Evolutionary conservation across 108 stramenopile genomes (phyloP).

Genomic region (Chaetoceros tenuissimus): DNA sequence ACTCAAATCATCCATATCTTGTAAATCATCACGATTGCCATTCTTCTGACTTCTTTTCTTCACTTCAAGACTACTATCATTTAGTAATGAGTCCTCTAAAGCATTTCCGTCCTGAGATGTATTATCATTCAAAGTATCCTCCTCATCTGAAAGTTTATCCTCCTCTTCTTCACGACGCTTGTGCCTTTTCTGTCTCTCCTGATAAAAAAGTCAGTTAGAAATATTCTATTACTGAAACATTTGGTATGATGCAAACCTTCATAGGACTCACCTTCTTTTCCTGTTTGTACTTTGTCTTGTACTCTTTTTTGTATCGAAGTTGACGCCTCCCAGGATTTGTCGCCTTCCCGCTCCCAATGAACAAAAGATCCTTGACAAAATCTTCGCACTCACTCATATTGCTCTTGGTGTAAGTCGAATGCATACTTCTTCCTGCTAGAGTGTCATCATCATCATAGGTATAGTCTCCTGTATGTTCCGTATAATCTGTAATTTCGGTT

Average conservation of each 20-base stretch:
- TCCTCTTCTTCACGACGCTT: background rate
- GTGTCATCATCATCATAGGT: constrained; percentile 2
- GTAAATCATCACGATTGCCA: background rate
- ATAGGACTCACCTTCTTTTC: background rate
- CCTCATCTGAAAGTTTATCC: background rate
- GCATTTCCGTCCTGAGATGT: background rate
- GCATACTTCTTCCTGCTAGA: constrained; percentile 15
- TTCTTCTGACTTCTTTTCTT: background rate
- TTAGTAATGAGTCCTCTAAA: background rate
- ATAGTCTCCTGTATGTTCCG: background rate
- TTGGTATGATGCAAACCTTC: background rate
- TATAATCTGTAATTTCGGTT: background rate
- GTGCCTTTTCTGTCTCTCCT: background rate
- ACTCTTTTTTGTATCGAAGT: constrained; percentile 11
- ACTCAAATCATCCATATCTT: background rate
- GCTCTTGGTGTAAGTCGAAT: constrained; percentile 30
- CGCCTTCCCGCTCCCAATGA: constrained; percentile 27
- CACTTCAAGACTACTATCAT: background rate
- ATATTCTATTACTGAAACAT: background rate
- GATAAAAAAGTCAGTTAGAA: background rate
- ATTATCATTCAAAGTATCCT: background rate
- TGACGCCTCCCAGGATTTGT: constrained; percentile 33
- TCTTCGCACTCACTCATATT: constrained; percentile 49
- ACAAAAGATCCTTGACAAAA: constrained; percentile 46
- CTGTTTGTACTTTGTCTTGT: constrained; percentile 3